phyloP scores from a whole-genome alignment of 768 basidiomycete species.

The Hemileccinum rubropunctum region DNA sequence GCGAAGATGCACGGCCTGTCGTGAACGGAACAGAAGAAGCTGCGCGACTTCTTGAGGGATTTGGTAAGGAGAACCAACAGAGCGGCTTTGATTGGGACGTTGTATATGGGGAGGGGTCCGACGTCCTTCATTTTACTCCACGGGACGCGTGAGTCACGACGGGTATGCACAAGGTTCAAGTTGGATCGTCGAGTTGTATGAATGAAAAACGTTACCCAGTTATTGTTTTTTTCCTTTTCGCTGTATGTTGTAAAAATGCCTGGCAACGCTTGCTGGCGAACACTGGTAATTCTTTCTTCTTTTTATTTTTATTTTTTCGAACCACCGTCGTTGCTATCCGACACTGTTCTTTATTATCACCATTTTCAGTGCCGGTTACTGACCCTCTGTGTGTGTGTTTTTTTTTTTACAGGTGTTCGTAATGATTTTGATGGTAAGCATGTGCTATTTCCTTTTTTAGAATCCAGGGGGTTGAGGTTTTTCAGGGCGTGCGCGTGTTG shows the following conservation, averaged over 20 bases:
- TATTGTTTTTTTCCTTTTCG: constrained; percentile 16
- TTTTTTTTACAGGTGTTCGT: constrained; percentile 8
- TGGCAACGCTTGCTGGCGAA: constrained; percentile 22
- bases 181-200: constrained; percentile 19
- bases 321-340: not conserved
- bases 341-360: not conserved
- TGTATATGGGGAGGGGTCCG: constrained; percentile 64
- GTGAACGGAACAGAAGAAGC: constrained; percentile 50
- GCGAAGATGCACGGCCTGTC: constrained; percentile 51
- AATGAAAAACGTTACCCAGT: constrained; percentile 23
- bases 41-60: constrained; percentile 52
- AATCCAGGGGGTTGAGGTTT: constrained; percentile 29
- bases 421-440: constrained; percentile 27
- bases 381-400: constrained; percentile 4
- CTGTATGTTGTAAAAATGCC: constrained; percentile 14
- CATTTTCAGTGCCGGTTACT: constrained; percentile 14
- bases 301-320: not conserved
- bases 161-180: constrained; percentile 5
- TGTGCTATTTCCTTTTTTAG: constrained; percentile 29
- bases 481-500: constrained; percentile 33
- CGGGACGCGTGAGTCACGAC: constrained; percentile 18
- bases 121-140: constrained; percentile 58
- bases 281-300: not conserved
- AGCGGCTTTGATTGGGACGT: constrained; percentile 70
- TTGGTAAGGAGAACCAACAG: constrained; percentile 72